A percentile compares a stretch with the other conserved stretches of the same genome.
Evolutionary conservation across 148 eudicot genomes (phyloP).

Genomic region (Fallopia convolvulus): DNA sequence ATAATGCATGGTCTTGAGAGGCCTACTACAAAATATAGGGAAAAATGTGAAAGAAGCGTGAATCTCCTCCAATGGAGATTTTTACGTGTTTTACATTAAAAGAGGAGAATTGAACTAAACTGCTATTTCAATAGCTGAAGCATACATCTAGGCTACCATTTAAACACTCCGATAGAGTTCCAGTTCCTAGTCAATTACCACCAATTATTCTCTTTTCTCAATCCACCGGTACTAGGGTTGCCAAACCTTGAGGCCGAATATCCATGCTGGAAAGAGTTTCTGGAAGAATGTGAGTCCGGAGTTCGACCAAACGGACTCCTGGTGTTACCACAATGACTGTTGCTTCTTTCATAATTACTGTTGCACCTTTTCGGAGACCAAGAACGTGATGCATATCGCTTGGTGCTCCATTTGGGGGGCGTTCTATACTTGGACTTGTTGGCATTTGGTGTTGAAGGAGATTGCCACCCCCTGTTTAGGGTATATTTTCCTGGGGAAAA

Average conservation of each 20-base stretch:
- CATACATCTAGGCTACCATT: not conserved
- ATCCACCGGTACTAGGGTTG: constrained; percentile 27
- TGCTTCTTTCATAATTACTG: constrained; percentile 25
- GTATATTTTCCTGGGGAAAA: constrained; percentile 6
- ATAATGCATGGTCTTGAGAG: not conserved
- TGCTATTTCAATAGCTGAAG: not conserved
- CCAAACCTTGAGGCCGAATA: constrained; percentile 49
- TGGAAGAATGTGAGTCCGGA: constrained; percentile 33
- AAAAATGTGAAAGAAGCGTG: not conserved
- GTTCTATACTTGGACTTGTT: constrained; percentile 21
- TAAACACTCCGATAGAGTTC: not conserved
- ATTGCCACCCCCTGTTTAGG: constrained; percentile 31
- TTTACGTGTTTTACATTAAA: not conserved
- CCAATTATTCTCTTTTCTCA: constrained; percentile 38
- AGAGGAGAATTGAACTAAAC: not conserved
- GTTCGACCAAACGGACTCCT: constrained; percentile 21
- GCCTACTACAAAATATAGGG: not conserved
- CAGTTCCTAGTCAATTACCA: constrained; percentile 15
- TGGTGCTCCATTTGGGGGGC: constrained; percentile 17
- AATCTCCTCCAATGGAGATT: not conserved
- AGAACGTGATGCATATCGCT: not conserved
- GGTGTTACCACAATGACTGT: constrained; percentile 20
- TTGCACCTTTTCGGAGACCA: constrained; percentile 14
- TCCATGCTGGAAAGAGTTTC: constrained; percentile 27
- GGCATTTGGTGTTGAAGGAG: constrained; percentile 53